Conservation (phyloP, 208 protist genomes). For the Trypanosoma rangeli region DNA sequence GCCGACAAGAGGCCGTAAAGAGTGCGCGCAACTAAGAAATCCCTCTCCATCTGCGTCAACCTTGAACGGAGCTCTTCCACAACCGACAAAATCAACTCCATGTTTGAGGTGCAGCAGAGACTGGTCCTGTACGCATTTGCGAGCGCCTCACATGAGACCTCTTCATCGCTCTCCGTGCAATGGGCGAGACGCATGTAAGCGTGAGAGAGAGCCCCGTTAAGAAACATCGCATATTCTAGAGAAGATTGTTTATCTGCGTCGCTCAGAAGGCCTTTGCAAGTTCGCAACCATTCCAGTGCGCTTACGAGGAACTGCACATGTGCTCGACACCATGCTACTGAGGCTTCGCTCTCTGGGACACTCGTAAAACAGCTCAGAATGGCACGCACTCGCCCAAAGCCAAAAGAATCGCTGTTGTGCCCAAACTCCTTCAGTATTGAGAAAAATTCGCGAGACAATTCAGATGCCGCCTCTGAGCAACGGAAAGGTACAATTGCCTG, state of each 20-base stretch:
- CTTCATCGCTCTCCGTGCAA: neutral
- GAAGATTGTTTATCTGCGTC: neutral
- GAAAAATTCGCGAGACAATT: conserved; percentile 15
- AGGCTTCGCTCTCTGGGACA: neutral
- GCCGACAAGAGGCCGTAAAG: conserved; percentile 17
- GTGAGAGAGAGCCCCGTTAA: neutral
- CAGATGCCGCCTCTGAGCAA: conserved; percentile 9
- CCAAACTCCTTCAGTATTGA: conserved; percentile 9
- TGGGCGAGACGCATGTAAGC: conserved; percentile 11
- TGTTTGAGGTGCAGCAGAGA: conserved; percentile 6
- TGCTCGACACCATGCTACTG: conserved; percentile 1
- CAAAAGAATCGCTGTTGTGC: neutral
- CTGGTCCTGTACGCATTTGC: conserved; percentile 11
- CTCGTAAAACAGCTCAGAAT: neutral
- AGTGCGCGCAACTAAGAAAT: conserved; percentile 16
- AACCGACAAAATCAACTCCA: conserved; percentile 1
- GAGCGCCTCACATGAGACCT: conserved; percentile 1
- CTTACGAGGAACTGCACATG: conserved; percentile 6
- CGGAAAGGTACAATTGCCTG: conserved; percentile 6
- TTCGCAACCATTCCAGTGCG: conserved; percentile 4
- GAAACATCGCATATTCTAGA: neutral
- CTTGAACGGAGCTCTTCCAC: neutral
- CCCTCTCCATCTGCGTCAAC: conserved; percentile 1
- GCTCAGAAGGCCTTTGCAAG: neutral
- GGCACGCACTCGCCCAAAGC: neutral